Conservation (phyloP, 2,329 filamentous ascomycete species). For the Hymenoscyphus repandus region DNA sequence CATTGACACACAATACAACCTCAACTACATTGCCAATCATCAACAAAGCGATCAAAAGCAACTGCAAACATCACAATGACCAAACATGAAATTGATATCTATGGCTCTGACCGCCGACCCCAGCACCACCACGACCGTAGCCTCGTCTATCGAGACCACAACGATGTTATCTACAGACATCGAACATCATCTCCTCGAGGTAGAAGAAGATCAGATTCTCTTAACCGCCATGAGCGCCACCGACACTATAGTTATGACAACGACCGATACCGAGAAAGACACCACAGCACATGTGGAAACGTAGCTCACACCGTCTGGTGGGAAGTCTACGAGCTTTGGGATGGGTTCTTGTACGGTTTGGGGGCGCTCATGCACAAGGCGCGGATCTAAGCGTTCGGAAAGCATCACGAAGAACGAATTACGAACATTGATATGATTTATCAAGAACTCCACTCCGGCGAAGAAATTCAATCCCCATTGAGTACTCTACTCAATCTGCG, state of each 20-base stretch:
- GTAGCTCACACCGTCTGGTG: conserved; percentile 2
- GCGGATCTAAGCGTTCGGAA: not conserved
- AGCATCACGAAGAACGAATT: too few relatives aligned
- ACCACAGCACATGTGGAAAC: not conserved
- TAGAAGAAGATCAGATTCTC: too few relatives aligned
- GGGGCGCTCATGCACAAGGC: conserved; percentile 3
- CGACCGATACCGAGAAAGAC: not conserved
- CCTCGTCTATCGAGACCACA: too few relatives aligned
- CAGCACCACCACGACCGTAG: not conserved
- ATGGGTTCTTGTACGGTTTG: not conserved
- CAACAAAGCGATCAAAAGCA: too few relatives aligned
- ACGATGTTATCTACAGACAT: too few relatives aligned
- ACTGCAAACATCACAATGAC: not conserved
- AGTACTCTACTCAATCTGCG: too few relatives aligned
- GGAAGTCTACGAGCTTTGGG: conserved; percentile 9
- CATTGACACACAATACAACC: too few relatives aligned
- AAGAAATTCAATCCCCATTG: too few relatives aligned
- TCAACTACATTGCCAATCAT: too few relatives aligned
- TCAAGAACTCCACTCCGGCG: too few relatives aligned
- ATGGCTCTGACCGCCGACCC: not conserved
- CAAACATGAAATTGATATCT: not conserved
- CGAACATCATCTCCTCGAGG: too few relatives aligned
- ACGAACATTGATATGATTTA: too few relatives aligned
- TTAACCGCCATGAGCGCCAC: not conserved
- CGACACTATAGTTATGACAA: not conserved